Percentiles rank a stretch among this genome's conserved stretches.
phyloP scores from a whole-genome alignment of 2,329 filamentous ascomycete genomes.

The Aspergillus caelatus region DNA sequence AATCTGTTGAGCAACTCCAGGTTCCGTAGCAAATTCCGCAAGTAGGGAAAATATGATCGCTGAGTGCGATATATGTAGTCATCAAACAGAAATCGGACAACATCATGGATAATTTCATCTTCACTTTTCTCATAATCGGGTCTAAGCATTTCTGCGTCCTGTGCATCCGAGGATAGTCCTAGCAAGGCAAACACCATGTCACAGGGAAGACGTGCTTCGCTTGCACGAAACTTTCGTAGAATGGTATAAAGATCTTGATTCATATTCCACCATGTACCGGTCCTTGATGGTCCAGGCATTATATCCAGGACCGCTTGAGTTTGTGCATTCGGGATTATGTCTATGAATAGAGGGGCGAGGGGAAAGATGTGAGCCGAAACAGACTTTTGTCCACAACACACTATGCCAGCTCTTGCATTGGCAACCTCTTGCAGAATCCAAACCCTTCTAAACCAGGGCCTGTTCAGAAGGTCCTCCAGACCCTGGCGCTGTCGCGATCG shows the following conservation, averaged over 20 bases:
- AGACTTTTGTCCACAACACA: neutral
- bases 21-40: neutral
- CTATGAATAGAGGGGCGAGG: neutral
- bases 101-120: rapidly evolving
- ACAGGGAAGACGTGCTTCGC: neutral
- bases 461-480: neutral
- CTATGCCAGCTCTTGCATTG: neutral
- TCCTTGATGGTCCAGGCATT: neutral
- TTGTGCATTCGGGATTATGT: neutral
- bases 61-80: neutral
- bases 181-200: neutral
- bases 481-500: rapidly evolving
- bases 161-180: neutral
- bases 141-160: neutral
- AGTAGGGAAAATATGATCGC: rapidly evolving
- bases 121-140: neutral
- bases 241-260: neutral
- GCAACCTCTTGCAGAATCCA: neutral
- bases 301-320: neutral
- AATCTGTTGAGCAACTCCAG: neutral
- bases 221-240: neutral
- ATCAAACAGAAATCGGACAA: neutral
- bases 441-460: neutral
- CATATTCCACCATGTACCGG: neutral
- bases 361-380: neutral